Conservation (phyloP, 148 eudicot species). For the Vaccinium corymbosum region DNA sequence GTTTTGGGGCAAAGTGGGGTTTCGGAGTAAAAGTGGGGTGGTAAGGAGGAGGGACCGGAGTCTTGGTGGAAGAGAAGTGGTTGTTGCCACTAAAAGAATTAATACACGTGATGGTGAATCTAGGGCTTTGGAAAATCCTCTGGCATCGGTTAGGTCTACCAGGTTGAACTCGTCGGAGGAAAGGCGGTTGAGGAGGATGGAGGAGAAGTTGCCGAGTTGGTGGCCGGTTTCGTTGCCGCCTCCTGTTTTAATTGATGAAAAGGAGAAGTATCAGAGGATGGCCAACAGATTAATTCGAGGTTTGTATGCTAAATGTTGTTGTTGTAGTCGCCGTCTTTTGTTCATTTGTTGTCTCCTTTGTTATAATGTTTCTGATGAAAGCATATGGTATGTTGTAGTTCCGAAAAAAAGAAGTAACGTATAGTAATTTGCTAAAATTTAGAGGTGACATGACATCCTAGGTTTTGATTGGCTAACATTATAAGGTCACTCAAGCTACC, state of each 20-base stretch:
- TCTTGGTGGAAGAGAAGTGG: slow-evolving; percentile 80
- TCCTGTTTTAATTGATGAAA: slow-evolving; percentile 20
- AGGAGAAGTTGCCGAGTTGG: slow-evolving; percentile 71
- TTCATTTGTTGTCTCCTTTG: not conserved
- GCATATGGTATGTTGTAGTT: not conserved
- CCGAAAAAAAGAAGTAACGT: no score
- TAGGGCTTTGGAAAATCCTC: slow-evolving; percentile 5
- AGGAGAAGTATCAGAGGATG: slow-evolving; percentile 59
- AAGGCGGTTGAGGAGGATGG: slow-evolving; percentile 22
- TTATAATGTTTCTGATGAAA: not conserved
- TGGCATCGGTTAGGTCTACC: slow-evolving; percentile 11
- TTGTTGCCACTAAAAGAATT: slow-evolving; percentile 42
- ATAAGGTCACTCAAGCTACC: not conserved
- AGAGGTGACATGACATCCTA: not conserved
- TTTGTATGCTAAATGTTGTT: slow-evolving; percentile 17
- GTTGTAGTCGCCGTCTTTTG: no score
- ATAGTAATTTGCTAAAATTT: not conserved
- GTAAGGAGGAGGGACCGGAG: slow-evolving; percentile 80
- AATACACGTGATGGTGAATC: slow-evolving; percentile 5
- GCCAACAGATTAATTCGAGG: slow-evolving; percentile 72
- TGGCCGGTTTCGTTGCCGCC: slow-evolving; percentile 54
- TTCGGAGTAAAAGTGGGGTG: slow-evolving; percentile 24
- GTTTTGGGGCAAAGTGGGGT: slow-evolving; percentile 26
- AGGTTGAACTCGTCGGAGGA: slow-evolving; percentile 21
- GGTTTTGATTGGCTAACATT: no score